Percentiles rank a stretch among this genome's conserved stretches.
These are phyloP conservation scores for Gossypium lobatum DNA, from an alignment of 441 rosid genomes.

Conservation along the genomic window DNA sequence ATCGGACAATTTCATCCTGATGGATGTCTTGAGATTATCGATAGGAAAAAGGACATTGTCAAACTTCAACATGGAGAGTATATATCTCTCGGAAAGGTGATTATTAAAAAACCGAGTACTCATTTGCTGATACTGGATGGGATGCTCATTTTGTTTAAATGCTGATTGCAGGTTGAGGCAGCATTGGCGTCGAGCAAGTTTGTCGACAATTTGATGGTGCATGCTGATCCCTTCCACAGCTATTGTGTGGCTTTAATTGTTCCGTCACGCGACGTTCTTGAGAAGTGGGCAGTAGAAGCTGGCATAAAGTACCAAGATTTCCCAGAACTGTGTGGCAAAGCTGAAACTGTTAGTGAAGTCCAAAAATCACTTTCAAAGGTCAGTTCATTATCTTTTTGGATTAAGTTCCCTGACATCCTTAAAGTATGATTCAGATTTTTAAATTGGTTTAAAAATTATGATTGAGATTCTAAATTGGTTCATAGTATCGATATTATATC, in stretches of 20 bases:
- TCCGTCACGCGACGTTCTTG: conserved; percentile 51
- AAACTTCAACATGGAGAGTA: conserved; percentile 97
- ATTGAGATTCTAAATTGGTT: too few relatives aligned
- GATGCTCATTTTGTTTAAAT: conserved; percentile 10
- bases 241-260: conserved; percentile 79
- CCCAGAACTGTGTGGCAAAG: conserved; percentile 55
- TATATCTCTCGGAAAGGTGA: conserved; percentile 87
- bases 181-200: conserved; percentile 48
- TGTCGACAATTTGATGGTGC: conserved; percentile 71
- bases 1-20: conserved; percentile 80
- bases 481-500: too few relatives aligned
- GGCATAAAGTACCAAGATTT: conserved; percentile 40
- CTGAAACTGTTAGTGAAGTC: conserved; percentile 63
- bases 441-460: too few relatives aligned
- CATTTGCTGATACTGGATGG: not conserved
- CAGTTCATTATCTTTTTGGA: conserved; percentile 13
- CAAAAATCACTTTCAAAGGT: conserved; percentile 68
- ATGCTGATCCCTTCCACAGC: conserved; percentile 69
- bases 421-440: too few relatives aligned
- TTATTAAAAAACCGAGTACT: not conserved
- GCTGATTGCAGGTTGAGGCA: conserved; percentile 75
- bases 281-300: conserved; percentile 70
- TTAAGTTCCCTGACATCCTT: too few relatives aligned
- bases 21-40: conserved; percentile 91
- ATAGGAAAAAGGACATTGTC: conserved; percentile 91